Base-by-base conservation (phyloP, 2,329 filamentous ascomycete species). In the Colletotrichum filicis region DNA sequence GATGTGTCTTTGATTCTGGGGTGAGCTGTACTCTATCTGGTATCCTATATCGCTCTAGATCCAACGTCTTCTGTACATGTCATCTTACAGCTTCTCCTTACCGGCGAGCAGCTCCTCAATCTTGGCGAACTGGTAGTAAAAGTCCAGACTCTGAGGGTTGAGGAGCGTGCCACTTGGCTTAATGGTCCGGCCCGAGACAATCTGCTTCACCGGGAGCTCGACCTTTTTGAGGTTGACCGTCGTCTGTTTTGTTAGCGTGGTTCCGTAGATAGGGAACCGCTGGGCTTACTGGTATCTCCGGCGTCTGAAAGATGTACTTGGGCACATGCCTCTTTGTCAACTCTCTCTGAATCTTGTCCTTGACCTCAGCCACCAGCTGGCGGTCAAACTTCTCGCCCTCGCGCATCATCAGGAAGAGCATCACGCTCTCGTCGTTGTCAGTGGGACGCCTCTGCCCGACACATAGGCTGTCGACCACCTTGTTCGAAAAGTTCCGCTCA, bases 211-310 rank as follows among this genome's bases (percentile, higher is more conserved):
- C 0, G 94, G 94, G 65, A 97, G 78, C 80, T 97, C 94, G 4
- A 97, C 94, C 81, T 97, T 97, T 81, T 97, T 97, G 62, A 94
- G 82, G 79, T 96, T 97, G 74, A 97, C 91, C 0, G 94, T 97
- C 0, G 92, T 93, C 91, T 95, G n/a, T 14, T 22, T 57, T 12
- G 59, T 80, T 42, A 82, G 77, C 22, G 12, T 37, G 2, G 22
- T 16, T 19, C 4, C 1, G 14, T 14, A 22, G 28, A 46, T 32
- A 63, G 26, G 46, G 22, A 53, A 3, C 60, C 22, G 19, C 28
- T 14, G 55, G 30, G 87, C 92, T 84, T 82, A 94, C 93, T 74
- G 94, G 94, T 79, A 97, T 95, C 76, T 94, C 94, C 22, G 91
- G 92, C 7, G 93, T 94, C 83, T 95, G 91, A 80, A 96, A 96